These are phyloP conservation scores for Ganoderma resinaceum DNA, from an alignment of 1,284 basidiomycete species.

Conservation along the genomic window DNA sequence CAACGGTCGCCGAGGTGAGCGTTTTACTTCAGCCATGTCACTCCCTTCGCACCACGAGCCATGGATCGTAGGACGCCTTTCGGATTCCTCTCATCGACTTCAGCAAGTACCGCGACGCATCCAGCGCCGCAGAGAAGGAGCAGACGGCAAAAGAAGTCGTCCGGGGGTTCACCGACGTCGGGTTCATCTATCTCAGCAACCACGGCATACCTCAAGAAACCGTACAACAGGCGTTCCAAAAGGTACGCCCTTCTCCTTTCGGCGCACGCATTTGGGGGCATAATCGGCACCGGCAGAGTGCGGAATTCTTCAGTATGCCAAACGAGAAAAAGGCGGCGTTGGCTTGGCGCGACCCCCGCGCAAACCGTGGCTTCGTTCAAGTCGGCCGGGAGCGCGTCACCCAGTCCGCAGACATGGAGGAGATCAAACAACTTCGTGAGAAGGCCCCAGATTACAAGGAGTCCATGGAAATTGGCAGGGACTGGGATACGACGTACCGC, in stretches of 20 bases:
- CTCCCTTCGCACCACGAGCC: neutral
- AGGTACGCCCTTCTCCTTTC: conserved; percentile 49
- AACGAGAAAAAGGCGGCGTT: conserved; percentile 68
- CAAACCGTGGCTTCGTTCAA: conserved; percentile 84
- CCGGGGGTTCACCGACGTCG: conserved; percentile 78
- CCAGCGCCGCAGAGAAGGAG: conserved; percentile 61
- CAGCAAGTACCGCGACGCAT: conserved; percentile 62
- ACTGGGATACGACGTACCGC: conserved; percentile 77
- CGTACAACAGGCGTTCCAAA: conserved; percentile 64
- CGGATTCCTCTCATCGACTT: conserved; percentile 83
- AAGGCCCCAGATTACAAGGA: conserved; percentile 85
- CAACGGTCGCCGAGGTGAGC: conserved; percentile 32
- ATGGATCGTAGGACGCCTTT: conserved; percentile 30
- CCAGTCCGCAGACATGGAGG: conserved; percentile 71
- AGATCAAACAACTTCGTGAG: conserved; percentile 75
- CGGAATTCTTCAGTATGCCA: conserved; percentile 76
- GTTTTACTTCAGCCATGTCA: too few relatives aligned
- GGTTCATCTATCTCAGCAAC: conserved; percentile 76
- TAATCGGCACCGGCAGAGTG: conserved; percentile 55
- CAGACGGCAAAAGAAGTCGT: conserved; percentile 74
- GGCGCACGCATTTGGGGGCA: neutral
- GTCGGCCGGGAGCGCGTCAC: conserved; percentile 84
- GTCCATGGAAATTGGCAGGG: conserved; percentile 85
- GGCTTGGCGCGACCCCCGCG: conserved; percentile 82
- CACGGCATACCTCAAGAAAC: conserved; percentile 67